phyloP scores from a whole-genome alignment of 345 rosid species.

The Brassica cretica region DNA sequence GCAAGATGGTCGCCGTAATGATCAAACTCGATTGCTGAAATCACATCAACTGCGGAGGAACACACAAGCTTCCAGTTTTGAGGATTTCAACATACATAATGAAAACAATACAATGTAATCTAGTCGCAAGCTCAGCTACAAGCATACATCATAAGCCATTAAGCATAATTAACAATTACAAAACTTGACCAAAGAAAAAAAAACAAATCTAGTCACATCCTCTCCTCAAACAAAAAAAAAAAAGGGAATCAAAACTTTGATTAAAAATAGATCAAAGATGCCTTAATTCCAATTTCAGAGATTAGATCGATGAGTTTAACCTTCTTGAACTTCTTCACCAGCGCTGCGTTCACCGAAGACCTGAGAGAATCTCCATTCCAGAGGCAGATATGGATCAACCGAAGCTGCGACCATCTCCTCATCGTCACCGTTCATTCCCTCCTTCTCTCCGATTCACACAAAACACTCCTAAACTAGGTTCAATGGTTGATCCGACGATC shows the following conservation, averaged over 20 bases:
- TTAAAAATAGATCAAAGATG: too few species aligned
- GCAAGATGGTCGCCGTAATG: conserved; percentile 81
- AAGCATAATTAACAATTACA: too few species aligned
- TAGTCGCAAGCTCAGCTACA: not conserved
- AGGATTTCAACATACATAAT: not conserved
- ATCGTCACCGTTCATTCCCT: conserved; percentile 35
- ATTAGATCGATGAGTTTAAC: conserved; percentile 35
- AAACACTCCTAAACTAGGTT: not conserved
- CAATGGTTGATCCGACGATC: conserved; percentile 29
- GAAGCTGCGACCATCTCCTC: conserved; percentile 39
- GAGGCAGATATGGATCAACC: conserved; percentile 48
- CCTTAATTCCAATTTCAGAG: too few species aligned
- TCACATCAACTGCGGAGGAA: conserved; percentile 78
- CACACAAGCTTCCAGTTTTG: conserved; percentile 10
- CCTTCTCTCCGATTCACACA: not conserved
- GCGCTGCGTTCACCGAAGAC: conserved; percentile 96
- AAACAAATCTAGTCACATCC: too few species aligned
- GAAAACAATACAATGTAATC: too few species aligned
- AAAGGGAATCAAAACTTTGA: too few species aligned
- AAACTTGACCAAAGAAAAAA: too few species aligned
- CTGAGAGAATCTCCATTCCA: conserved; percentile 99
- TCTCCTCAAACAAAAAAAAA: too few species aligned
- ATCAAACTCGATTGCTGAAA: conserved; percentile 91
- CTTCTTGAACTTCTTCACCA: conserved; percentile 99
- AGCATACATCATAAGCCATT: not conserved